Evolutionary conservation across 768 basidiomycete genomes (phyloP).

Genomic region (Baorangia bicolor): DNA sequence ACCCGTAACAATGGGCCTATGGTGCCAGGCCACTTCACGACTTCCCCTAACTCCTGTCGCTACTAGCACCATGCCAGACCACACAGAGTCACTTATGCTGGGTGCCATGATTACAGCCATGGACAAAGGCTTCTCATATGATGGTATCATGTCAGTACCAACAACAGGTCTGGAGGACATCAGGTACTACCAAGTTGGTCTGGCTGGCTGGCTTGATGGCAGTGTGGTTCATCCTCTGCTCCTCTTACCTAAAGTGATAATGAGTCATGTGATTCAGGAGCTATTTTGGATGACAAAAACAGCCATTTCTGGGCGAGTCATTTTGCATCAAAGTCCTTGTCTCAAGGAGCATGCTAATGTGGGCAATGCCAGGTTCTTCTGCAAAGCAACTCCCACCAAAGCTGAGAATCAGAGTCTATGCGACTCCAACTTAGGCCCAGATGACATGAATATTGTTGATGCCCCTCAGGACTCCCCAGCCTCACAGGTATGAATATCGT

Average conservation of each 20-base stretch:
- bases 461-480: neutral
- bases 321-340: neutral
- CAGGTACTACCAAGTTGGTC: neutral
- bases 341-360: no score
- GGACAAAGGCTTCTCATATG: constrained; percentile 6
- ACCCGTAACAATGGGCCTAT: no score
- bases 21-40: neutral
- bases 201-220: neutral
- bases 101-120: constrained; percentile 1
- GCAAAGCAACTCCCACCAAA: no score
- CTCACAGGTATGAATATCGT: neutral
- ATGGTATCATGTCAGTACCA: constrained; percentile 11
- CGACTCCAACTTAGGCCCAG: neutral
- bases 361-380: no score
- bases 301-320: neutral
- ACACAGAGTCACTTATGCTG: neutral
- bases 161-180: constrained; percentile 11
- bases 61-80: neutral
- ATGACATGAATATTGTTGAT: no score
- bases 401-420: no score
- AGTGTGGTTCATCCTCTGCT: neutral
- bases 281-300: neutral
- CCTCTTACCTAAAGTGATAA: neutral
- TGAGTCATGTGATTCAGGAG: neutral
- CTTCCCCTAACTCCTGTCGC: neutral